These are phyloP conservation scores for Rhizopogon vulgaris DNA, from an alignment of 768 basidiomycete species.

Conservation along the genomic window DNA sequence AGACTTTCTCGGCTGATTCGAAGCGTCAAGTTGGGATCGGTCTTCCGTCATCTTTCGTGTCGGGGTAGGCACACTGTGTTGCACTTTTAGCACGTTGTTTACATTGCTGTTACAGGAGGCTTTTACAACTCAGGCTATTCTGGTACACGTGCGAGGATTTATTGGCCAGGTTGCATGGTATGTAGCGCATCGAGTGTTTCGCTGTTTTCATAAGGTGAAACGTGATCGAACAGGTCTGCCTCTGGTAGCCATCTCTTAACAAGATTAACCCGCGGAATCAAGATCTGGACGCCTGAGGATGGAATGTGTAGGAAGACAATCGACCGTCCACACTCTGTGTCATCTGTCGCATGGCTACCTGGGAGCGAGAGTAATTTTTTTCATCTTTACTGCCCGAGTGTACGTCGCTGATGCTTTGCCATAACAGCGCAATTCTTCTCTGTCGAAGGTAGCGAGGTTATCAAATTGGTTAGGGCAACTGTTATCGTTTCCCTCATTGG, in stretches of 20 bases:
- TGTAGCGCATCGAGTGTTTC: background rate
- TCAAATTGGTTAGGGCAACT: constrained; percentile 33
- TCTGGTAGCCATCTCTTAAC: constrained; percentile 39
- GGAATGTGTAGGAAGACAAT: constrained; percentile 48
- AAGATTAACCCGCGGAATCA: constrained; percentile 42
- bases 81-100: constrained; percentile 7
- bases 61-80: constrained; percentile 27
- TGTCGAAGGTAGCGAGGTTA: constrained; percentile 42
- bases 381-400: constrained; percentile 1
- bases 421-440: constrained; percentile 40
- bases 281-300: constrained; percentile 51
- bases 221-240: constrained; percentile 35
- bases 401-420: constrained; percentile 6
- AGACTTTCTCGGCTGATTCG: constrained; percentile 7
- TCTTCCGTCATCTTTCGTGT: constrained; percentile 46
- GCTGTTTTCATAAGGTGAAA: constrained; percentile 3
- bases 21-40: constrained; percentile 37
- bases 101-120: constrained; percentile 28
- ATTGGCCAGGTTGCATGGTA: constrained; percentile 52
- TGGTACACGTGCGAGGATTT: constrained; percentile 48
- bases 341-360: constrained; percentile 50
- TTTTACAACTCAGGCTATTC: constrained; percentile 38
- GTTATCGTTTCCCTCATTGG: constrained; percentile 4
- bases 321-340: constrained; percentile 38
- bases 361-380: constrained; percentile 35